A percentile compares a stretch with the other conserved stretches of the same genome.
Conservation (phyloP, 73 alveolate genomes). For the Uronychia binucleata region DNA sequence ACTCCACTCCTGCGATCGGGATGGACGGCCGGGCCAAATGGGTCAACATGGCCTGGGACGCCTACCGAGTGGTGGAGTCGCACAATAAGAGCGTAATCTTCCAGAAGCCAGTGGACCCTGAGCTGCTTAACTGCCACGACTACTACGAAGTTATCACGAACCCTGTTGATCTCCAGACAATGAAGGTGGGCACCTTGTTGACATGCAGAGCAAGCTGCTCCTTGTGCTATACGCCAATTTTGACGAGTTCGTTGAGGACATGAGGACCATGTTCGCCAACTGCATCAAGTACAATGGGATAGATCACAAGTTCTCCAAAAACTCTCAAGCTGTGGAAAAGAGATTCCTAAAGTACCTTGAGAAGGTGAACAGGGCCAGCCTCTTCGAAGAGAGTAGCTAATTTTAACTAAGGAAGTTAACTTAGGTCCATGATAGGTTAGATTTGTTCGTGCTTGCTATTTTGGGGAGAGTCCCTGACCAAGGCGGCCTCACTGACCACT, state of each 20-base stretch:
- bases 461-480: neutral
- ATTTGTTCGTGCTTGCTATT: neutral
- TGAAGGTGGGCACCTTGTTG: conserved; percentile 24
- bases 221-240: conserved; percentile 11
- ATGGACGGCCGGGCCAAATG: conserved; percentile 28
- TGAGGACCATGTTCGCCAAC: conserved; percentile 36
- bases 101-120: conserved; percentile 46
- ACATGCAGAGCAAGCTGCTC: conserved; percentile 33
- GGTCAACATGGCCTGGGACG: conserved; percentile 62
- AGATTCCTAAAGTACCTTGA: neutral
- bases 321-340: neutral
- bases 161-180: conserved; percentile 43
- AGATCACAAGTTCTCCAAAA: conserved; percentile 12
- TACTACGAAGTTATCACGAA: conserved; percentile 19
- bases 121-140: conserved; percentile 22
- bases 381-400: neutral
- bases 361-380: neutral
- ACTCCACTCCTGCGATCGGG: neutral
- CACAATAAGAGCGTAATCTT: conserved; percentile 60
- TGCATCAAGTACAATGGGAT: conserved; percentile 47
- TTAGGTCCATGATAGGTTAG: neutral
- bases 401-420: neutral
- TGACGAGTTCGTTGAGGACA: conserved; percentile 54
- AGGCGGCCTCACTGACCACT: neutral
- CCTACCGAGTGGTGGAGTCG: conserved; percentile 46